Conservation (phyloP, 345 rosid species). For the Geranium rotundifolium region DNA sequence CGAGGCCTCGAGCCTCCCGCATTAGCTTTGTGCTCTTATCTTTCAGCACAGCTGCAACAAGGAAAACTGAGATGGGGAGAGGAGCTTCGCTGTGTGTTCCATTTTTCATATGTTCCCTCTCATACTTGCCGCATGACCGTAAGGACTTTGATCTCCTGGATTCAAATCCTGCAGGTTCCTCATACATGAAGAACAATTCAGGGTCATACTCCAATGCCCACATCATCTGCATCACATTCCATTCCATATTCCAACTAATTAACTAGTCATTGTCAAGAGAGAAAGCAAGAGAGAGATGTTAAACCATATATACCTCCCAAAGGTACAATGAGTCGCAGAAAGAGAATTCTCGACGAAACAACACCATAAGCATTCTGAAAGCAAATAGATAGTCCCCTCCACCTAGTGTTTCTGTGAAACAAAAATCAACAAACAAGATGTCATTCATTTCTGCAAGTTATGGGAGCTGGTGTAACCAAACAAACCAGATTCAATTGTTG, state of each 20-base stretch:
- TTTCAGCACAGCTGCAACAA: constrained; percentile 93
- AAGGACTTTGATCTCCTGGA: constrained; percentile 41
- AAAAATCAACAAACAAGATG: neutral
- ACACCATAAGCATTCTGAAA: constrained; percentile 91
- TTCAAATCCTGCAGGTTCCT: constrained; percentile 55
- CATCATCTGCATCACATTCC: constrained; percentile 66
- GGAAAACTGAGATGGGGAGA: constrained; percentile 84
- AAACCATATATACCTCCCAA: constrained; percentile 99
- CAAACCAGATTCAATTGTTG: neutral
- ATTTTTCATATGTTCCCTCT: constrained; percentile 75
- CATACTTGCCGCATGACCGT: constrained; percentile 72
- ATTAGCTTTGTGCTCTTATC: constrained; percentile 77
- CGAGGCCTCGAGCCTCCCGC: constrained; percentile 87
- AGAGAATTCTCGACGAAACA: constrained; percentile 91
- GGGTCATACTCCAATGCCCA: constrained; percentile 98
- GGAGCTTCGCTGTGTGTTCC: constrained; percentile 55
- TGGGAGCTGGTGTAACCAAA: neutral
- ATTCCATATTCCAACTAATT: neutral
- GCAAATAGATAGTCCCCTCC: constrained; percentile 98
- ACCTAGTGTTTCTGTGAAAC: constrained; percentile 66
- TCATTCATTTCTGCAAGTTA: no score
- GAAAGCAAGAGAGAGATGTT: no score
- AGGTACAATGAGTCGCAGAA: constrained; percentile 91
- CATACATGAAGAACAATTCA: constrained; percentile 57
- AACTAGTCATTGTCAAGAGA: no score